Percentiles rank a stretch among this genome's conserved stretches.
phyloP scores from a whole-genome alignment of 768 basidiomycete genomes.

The Lactifluus pinguis region DNA sequence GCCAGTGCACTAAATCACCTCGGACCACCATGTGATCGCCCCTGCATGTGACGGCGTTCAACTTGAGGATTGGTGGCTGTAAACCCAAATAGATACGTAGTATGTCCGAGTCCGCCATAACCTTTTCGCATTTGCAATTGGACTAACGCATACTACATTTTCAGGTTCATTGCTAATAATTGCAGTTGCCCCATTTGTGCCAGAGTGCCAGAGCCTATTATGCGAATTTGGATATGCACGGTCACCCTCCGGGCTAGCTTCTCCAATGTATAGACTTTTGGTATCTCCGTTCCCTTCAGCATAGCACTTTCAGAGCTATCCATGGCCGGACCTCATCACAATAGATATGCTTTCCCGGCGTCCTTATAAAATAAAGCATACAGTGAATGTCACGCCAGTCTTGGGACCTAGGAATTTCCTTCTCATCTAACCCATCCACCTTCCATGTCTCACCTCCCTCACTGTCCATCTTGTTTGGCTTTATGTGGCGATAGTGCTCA shows the following conservation, averaged over 20 bases:
- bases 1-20: too few relatives aligned
- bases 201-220: not conserved
- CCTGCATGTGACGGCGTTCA: too few relatives aligned
- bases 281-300: not conserved
- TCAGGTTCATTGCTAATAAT: not conserved
- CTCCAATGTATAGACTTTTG: not conserved
- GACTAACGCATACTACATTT: too few relatives aligned
- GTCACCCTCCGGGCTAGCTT: not conserved
- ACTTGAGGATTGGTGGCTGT: too few relatives aligned
- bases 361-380: conserved; percentile 9
- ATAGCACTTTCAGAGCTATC: not conserved
- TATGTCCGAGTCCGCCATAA: too few relatives aligned
- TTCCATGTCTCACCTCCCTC: conserved; percentile 1
- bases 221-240: not conserved
- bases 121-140: too few relatives aligned
- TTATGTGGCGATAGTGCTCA: not conserved
- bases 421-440: not conserved
- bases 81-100: too few relatives aligned
- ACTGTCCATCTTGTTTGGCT: conserved; percentile 7
- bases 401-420: not conserved
- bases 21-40: too few relatives aligned
- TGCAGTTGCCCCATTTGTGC: conserved; percentile 6
- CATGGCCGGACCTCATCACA: not conserved
- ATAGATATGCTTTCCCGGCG: not conserved
- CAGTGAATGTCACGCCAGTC: not conserved